Conservation (phyloP, 371 early-diverging fungal species). For the Coemansia sp. region DNA sequence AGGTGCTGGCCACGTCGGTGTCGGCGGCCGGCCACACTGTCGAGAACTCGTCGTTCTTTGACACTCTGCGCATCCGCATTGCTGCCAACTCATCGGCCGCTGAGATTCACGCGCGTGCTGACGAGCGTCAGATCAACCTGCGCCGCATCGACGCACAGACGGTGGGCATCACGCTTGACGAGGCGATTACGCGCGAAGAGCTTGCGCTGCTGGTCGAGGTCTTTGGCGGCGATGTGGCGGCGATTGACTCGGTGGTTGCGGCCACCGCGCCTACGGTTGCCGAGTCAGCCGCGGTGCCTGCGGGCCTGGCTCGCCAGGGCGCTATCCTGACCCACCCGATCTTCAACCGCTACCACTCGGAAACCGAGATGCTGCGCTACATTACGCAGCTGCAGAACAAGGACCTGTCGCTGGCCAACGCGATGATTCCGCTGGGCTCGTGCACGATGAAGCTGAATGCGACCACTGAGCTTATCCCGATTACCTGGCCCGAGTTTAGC, state of each 20-base stretch:
- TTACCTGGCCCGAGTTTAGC: slow-evolving; percentile 95
- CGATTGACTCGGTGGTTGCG: slow-evolving; percentile 38
- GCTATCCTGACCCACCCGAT: slow-evolving; percentile 81
- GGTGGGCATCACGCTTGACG: slow-evolving; percentile 88
- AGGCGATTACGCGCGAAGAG: slow-evolving; percentile 82
- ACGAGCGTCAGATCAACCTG: slow-evolving; percentile 80
- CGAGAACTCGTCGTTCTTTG: slow-evolving; percentile 87
- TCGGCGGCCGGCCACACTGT: slow-evolving; percentile 68
- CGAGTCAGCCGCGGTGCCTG: slow-evolving; percentile 58
- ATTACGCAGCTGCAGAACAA: slow-evolving; percentile 89
- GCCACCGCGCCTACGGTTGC: slow-evolving; percentile 49
- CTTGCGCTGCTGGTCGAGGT: slow-evolving; percentile 69
- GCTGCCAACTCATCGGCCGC: slow-evolving; percentile 57
- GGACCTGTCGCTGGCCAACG: slow-evolving; percentile 93
- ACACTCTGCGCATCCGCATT: slow-evolving; percentile 84
- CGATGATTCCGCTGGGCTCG: slow-evolving; percentile 97
- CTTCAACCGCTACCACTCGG: slow-evolving; percentile 95
- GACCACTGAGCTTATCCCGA: slow-evolving; percentile 96
- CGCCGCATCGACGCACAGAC: slow-evolving; percentile 73
- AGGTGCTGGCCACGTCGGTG: slow-evolving; percentile 75
- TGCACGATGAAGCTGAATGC: slow-evolving; percentile 99
- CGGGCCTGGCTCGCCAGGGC: slow-evolving; percentile 69
- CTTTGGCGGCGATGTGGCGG: slow-evolving; percentile 63
- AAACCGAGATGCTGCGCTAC: slow-evolving; percentile 98
- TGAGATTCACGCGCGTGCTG: slow-evolving; percentile 67